A percentile compares a stretch with the other conserved stretches of the same genome.
Evolutionary conservation across 768 basidiomycete species (phyloP).

Genomic region (Termitomyces sp.): DNA sequence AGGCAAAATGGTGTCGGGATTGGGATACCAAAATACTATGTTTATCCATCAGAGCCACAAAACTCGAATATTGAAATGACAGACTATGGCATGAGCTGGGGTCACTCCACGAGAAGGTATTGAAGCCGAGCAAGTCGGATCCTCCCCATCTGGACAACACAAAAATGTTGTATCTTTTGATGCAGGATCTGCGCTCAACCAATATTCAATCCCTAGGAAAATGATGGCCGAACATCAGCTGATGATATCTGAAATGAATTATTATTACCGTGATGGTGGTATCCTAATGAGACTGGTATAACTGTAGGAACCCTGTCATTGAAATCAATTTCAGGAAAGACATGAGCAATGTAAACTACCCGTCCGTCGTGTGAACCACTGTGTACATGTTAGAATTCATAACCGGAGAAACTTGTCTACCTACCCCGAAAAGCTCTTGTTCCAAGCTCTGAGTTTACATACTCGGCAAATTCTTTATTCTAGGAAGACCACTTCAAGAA

Average conservation of each 20-base stretch:
- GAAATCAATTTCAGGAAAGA: not conserved
- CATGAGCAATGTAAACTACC: slow-evolving; percentile 23
- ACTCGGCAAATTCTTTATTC: slow-evolving; percentile 45
- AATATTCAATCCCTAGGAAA: slow-evolving; percentile 45
- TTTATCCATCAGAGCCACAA: not conserved
- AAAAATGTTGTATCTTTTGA: slow-evolving; percentile 37
- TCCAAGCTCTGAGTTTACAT: slow-evolving; percentile 40
- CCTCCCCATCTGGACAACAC: slow-evolving; percentile 46
- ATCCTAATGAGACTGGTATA: slow-evolving; percentile 44
- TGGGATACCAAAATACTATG: slow-evolving; percentile 37
- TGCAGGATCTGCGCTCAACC: slow-evolving; percentile 42
- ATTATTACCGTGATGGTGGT: slow-evolving; percentile 47
- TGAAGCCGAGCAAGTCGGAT: slow-evolving; percentile 44
- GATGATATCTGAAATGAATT: not conserved
- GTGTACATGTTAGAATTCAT: not conserved
- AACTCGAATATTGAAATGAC: not conserved
- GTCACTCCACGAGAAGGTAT: slow-evolving; percentile 45
- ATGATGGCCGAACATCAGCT: not conserved
- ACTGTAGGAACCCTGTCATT: slow-evolving; percentile 45
- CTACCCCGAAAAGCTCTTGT: slow-evolving; percentile 40
- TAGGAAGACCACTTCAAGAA: slow-evolving; percentile 14
- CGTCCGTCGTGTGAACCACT: slow-evolving; percentile 53
- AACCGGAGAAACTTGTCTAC: not conserved
- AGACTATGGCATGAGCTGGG: slow-evolving; percentile 42
- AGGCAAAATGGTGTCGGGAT: slow-evolving; percentile 38